A percentile compares a stretch with the other conserved stretches of the same genome.
phyloP scores from a whole-genome alignment of 2,329 filamentous ascomycete genomes.

The Apiospora malaysiana region DNA sequence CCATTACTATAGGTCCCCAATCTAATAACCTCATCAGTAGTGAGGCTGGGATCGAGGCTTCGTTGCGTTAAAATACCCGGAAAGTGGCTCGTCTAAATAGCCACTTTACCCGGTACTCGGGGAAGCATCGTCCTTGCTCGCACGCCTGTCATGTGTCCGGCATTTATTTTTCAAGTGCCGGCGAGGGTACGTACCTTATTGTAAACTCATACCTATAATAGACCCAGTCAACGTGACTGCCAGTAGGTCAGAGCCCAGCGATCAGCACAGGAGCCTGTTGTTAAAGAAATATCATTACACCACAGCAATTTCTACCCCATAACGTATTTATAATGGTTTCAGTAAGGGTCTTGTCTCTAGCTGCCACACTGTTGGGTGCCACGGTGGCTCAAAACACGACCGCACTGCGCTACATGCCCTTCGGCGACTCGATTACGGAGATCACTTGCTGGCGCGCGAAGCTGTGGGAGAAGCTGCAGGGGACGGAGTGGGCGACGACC shows the following conservation, averaged over 20 bases:
- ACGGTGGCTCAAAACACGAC: slow-evolving; percentile 35
- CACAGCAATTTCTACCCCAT: not conserved
- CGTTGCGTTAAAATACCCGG: not conserved
- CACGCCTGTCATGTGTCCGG: not conserved
- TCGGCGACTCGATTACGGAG: slow-evolving; percentile 51
- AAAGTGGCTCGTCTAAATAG: slow-evolving; percentile 14
- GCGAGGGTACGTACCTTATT: not conserved
- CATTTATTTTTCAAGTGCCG: not conserved
- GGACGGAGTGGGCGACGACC: slow-evolving; percentile 44
- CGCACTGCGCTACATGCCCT: slow-evolving; percentile 45
- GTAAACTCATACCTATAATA: not conserved
- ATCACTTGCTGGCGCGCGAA: slow-evolving; percentile 50
- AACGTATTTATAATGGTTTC: not conserved
- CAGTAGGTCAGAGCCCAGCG: not conserved
- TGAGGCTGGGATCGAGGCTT: not conserved
- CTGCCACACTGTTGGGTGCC: slow-evolving; percentile 27
- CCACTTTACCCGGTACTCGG: slow-evolving; percentile 16
- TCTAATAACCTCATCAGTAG: not conserved
- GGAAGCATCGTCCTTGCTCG: not conserved
- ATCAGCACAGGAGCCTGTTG: not conserved
- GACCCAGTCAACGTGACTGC: not conserved
- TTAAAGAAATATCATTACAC: not conserved
- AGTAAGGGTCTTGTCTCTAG: slow-evolving; percentile 31
- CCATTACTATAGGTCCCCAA: not conserved
- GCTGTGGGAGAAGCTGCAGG: slow-evolving; percentile 48